These are phyloP conservation scores for Penicillium sp. DNA, from an alignment of 2,329 filamentous ascomycete species.

Conservation along the genomic window DNA sequence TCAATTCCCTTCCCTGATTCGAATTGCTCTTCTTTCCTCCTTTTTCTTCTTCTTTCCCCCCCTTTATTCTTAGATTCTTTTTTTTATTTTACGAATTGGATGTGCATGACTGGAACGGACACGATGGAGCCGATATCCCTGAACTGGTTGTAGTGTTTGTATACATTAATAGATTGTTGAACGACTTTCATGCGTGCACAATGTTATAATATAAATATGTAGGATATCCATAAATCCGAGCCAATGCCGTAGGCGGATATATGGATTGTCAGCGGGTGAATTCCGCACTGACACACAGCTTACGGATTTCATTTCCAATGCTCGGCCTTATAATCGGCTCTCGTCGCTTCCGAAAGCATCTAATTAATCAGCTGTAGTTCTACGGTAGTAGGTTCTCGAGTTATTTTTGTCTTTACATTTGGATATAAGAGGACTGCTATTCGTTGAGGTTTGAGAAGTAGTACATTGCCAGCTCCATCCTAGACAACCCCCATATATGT, in stretches of 20 bases:
- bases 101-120: constrained; percentile 17
- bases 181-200: not conserved
- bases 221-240: constrained; percentile 11
- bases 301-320: constrained; percentile 5
- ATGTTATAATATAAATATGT: not conserved
- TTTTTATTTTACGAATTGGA: constrained; percentile 4
- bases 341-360: constrained; percentile 8
- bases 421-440: not conserved
- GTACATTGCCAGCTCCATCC: not conserved
- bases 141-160: constrained; percentile 9
- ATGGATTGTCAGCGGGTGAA: constrained; percentile 13
- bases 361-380: constrained; percentile 5
- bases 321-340: constrained; percentile 21
- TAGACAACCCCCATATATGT: constrained; percentile 21
- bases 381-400: not conserved
- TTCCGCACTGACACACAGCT: constrained; percentile 30
- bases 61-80: constrained; percentile 1
- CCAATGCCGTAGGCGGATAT: not conserved
- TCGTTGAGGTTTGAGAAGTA: not conserved
- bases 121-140: constrained; percentile 8
- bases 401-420: not conserved
- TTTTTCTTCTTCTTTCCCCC: not conserved
- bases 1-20: not conserved
- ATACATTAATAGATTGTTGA: constrained; percentile 15
- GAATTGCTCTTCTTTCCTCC: not conserved